phyloP scores from a whole-genome alignment of 225 moss, liverwort and hornwort genomes.

The Climacium dendroides region DNA sequence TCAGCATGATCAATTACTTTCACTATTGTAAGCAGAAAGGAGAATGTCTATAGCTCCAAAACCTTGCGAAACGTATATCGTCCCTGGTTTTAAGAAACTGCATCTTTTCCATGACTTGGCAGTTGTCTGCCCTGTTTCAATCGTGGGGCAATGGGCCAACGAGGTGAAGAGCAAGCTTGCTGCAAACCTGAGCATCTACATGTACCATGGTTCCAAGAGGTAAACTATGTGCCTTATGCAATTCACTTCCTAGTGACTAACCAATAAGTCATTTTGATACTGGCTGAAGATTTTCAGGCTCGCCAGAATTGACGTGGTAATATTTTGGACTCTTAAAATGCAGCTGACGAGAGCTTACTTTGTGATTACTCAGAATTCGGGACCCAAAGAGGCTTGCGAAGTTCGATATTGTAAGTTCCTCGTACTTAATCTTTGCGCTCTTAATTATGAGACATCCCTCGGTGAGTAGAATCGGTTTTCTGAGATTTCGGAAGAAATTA shows the following conservation, averaged over 20 bases:
- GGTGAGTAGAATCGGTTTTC: neutral
- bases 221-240: neutral
- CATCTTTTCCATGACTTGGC: neutral
- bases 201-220: slow-evolving; percentile 99
- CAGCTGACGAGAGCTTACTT: slow-evolving; percentile 1
- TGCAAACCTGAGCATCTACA: slow-evolving; percentile 95
- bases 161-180: slow-evolving; percentile 98
- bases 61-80: neutral
- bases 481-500: neutral
- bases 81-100: neutral
- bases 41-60: neutral
- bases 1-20: neutral
- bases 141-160: slow-evolving; percentile 99
- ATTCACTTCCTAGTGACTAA: neutral
- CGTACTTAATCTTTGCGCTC: neutral
- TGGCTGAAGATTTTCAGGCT: neutral
- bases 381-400: slow-evolving; percentile 99
- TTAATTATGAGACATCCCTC: neutral
- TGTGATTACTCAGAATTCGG: slow-evolving; percentile 60
- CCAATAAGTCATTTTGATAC: neutral
- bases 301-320: neutral
- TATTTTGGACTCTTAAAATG: neutral
- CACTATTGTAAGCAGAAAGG: neutral
- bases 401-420: slow-evolving; percentile 76
- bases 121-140: slow-evolving; percentile 99